Percentiles rank a stretch among this genome's conserved stretches.
These are phyloP conservation scores for Podaxis sp. DNA, from an alignment of 768 basidiomycete species.

Conservation along the genomic window DNA sequence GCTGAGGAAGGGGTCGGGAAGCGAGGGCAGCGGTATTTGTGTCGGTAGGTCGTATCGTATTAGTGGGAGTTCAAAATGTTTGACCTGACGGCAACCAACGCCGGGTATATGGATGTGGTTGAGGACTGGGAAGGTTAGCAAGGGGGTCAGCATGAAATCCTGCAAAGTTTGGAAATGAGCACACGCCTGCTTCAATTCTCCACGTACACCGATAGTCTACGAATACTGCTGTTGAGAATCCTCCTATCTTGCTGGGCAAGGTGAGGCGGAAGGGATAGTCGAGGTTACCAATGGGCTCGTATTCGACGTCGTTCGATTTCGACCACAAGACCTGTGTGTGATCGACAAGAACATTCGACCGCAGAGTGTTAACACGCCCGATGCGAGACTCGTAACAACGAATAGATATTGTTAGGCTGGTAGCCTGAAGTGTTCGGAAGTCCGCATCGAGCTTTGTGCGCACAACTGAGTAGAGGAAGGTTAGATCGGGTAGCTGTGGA, in stretches of 20 bases:
- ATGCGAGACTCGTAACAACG: slow-evolving; percentile 80
- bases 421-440: slow-evolving; percentile 60
- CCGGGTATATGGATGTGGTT: slow-evolving; percentile 60
- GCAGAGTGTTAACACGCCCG: slow-evolving; percentile 50
- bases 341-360: slow-evolving; percentile 67
- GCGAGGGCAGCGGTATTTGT: slow-evolving; percentile 30
- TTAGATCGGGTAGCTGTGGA: slow-evolving; percentile 11
- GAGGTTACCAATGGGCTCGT: slow-evolving; percentile 55
- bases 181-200: slow-evolving; percentile 77
- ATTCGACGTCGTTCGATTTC: slow-evolving; percentile 53
- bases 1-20: slow-evolving; percentile 32
- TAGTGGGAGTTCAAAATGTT: slow-evolving; percentile 69
- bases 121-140: slow-evolving; percentile 41
- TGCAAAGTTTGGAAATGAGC: not conserved
- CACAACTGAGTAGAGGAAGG: slow-evolving; percentile 43
- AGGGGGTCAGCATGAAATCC: not conserved
- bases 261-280: slow-evolving; percentile 71
- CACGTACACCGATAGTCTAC: slow-evolving; percentile 79
- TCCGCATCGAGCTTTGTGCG: slow-evolving; percentile 69
- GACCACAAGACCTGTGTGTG: slow-evolving; percentile 65
- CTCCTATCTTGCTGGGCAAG: slow-evolving; percentile 56
- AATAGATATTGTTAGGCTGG: slow-evolving; percentile 66
- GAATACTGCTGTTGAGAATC: slow-evolving; percentile 67
- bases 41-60: slow-evolving; percentile 62
- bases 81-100: slow-evolving; percentile 64